Evolutionary conservation across 345 rosid genomes (phyloP), one percentile per base, ranked within the genome.

Genomic region (Raphanus raphanistrum): DNA sequence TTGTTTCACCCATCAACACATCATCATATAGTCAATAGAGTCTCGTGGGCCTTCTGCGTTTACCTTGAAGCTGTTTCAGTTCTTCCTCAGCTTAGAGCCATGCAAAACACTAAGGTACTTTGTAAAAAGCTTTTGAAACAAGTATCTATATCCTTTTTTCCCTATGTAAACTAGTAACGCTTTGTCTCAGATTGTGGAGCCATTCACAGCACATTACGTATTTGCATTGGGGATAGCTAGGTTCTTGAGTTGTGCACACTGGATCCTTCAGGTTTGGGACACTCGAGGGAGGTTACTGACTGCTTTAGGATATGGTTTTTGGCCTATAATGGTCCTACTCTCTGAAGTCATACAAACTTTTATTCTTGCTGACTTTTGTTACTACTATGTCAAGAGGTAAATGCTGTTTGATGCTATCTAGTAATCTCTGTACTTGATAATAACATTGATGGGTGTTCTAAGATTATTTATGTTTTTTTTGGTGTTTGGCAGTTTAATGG

Each of bases 241-340:
- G 90, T 91, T 93, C 87, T 84, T 91, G 77, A 91, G 91, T 76
- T 93, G 93, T 81, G 97, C 97, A 61, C 97, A 91, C 57, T 93
- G 98, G 98, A 87, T 93, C 68, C 93, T 93, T 80, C 92, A 91
- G 97, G 98, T 93, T 63, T 65, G 88, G 74, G 97, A 93, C 67
- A 88, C 89, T 11, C 89, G 88, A 31, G 98, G 98, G 16, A 85
- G 81, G 75, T 82, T 91, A 63, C 76, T 93, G 81, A 86, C 84
- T 2, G 95, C 95, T 65, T 86, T 93, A 83, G 98, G 95, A 25
- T 85, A 90, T 54, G 98, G 97, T 8, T 79, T 91, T 43, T 93
- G 97, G 98, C 98, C 98, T 38, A 83, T 87, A 17, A 82, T 93
- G 88, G 96, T 93, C 54, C 92, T 93, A 2, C 79, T 93, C 60